phyloP scores from a whole-genome alignment of 2,329 filamentous ascomycete species.

The Cladophialophora yegresii region DNA sequence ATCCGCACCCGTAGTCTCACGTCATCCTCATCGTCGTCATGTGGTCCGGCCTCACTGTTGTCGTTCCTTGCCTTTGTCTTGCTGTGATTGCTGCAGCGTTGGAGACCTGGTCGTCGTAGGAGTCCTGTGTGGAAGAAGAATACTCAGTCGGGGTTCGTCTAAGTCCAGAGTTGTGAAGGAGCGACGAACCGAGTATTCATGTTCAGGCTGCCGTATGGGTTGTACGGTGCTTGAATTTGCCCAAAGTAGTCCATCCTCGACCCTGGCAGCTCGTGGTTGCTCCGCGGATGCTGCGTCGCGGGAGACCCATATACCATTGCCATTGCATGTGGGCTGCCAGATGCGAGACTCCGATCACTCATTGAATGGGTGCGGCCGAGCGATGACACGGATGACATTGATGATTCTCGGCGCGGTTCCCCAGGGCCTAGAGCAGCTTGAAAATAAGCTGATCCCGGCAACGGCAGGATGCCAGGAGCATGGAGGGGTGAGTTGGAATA shows the following conservation, averaged over 20 bases:
- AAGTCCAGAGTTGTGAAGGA: conserved; percentile 36
- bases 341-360: conserved; percentile 27
- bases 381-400: conserved; percentile 40
- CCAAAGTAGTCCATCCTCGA: conserved; percentile 35
- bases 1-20: conserved; percentile 18
- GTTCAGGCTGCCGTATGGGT: conserved; percentile 34
- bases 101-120: conserved; percentile 18
- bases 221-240: conserved; percentile 31
- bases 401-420: conserved; percentile 41
- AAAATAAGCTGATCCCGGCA: conserved; percentile 44
- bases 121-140: conserved; percentile 30
- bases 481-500: conserved; percentile 47
- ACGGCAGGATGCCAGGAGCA: conserved; percentile 44
- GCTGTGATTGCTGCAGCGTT: conserved; percentile 7
- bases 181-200: conserved; percentile 37
- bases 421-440: conserved; percentile 24
- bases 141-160: conserved; percentile 33
- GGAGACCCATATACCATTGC: conserved; percentile 28
- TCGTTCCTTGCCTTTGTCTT: conserved; percentile 27
- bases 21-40: conserved; percentile 15
- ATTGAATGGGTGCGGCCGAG: conserved; percentile 38
- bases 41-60: conserved; percentile 15
- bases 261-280: conserved; percentile 25
- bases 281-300: conserved; percentile 23
- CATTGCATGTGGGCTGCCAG: conserved; percentile 30